phyloP scores from a whole-genome alignment of 345 rosid species.

The Hypericum androsaemum region DNA sequence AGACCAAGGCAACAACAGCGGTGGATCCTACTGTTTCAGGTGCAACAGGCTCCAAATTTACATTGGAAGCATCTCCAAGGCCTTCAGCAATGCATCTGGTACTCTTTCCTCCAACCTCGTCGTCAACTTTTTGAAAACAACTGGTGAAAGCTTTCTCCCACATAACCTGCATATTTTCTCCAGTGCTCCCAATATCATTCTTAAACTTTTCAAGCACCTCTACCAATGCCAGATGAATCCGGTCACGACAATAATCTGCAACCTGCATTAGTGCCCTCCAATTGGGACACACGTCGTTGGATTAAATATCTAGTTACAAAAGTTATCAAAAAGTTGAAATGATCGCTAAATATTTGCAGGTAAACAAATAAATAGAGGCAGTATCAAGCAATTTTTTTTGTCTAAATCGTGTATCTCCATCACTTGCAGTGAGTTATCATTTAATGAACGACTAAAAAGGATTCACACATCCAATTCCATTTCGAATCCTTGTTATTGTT shows the following conservation, averaged over 20 bases:
- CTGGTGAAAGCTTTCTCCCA: constrained; percentile 18
- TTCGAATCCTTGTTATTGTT: too few relatives aligned
- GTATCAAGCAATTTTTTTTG: too few relatives aligned
- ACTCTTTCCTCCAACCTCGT: constrained; percentile 22
- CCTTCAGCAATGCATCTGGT: constrained; percentile 16
- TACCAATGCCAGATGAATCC: constrained; percentile 16
- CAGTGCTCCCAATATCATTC: constrained; percentile 3
- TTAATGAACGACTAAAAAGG: too few relatives aligned
- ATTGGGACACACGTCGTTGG: constrained; percentile 17
- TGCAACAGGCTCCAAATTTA: constrained; percentile 12
- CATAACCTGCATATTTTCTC: constrained; percentile 9
- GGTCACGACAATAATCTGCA: constrained; percentile 18
- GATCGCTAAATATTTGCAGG: too few relatives aligned
- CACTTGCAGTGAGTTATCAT: too few relatives aligned
- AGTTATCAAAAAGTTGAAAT: too few relatives aligned
- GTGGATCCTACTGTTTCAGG: constrained; percentile 26
- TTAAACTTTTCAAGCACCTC: constrained; percentile 19
- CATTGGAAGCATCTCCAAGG: constrained; percentile 22
- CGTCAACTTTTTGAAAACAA: constrained; percentile 22
- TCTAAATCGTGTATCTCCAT: too few relatives aligned
- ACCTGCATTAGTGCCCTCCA: constrained; percentile 29
- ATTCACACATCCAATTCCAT: too few relatives aligned
- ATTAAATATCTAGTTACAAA: too few relatives aligned
- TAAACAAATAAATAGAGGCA: too few relatives aligned
- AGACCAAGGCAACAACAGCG: constrained; percentile 21